Evolutionary conservation across 2,329 filamentous ascomycete species (phyloP).

Genomic region (Fonsecaea pedrosoi): DNA sequence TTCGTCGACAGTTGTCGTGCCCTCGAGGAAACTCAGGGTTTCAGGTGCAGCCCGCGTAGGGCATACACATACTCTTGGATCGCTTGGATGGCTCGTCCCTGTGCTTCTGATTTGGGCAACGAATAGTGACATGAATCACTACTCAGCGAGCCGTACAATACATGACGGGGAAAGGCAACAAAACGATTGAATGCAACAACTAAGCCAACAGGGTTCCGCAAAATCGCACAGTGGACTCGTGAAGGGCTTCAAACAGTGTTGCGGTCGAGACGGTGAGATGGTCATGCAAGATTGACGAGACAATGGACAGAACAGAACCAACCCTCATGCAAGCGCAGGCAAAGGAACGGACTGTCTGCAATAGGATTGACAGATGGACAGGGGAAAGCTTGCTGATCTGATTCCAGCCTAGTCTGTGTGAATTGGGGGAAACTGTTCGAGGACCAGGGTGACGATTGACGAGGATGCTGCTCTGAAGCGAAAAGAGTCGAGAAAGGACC

Average conservation of each 20-base stretch:
- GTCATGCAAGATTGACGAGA: constrained; percentile 21
- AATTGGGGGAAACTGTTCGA: neutral
- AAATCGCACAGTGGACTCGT: neutral
- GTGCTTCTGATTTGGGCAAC: neutral
- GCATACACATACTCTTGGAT: constrained; percentile 22
- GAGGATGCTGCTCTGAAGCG: constrained; percentile 13
- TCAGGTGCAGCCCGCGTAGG: constrained; percentile 2
- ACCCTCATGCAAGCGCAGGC: constrained; percentile 23
- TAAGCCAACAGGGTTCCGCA: neutral
- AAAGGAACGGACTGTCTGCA: constrained; percentile 5
- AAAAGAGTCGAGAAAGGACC: constrained; percentile 13
- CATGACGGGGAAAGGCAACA: constrained; percentile 2
- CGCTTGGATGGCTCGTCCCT: neutral
- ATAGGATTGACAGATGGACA: constrained; percentile 29
- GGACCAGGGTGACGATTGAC: constrained; percentile 13
- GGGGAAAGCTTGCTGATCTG: constrained; percentile 24
- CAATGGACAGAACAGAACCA: constrained; percentile 14
- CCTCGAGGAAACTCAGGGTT: constrained; percentile 16
- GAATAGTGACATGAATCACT: constrained; percentile 7
- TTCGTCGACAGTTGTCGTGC: constrained; percentile 21
- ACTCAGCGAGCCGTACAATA: neutral
- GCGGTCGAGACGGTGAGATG: constrained; percentile 8
- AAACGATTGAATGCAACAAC: neutral
- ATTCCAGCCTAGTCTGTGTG: constrained; percentile 15
- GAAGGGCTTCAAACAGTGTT: neutral